phyloP scores from a whole-genome alignment of 495 filamentous ascomycete species.

The Friedmanniomyces endolithicus region DNA sequence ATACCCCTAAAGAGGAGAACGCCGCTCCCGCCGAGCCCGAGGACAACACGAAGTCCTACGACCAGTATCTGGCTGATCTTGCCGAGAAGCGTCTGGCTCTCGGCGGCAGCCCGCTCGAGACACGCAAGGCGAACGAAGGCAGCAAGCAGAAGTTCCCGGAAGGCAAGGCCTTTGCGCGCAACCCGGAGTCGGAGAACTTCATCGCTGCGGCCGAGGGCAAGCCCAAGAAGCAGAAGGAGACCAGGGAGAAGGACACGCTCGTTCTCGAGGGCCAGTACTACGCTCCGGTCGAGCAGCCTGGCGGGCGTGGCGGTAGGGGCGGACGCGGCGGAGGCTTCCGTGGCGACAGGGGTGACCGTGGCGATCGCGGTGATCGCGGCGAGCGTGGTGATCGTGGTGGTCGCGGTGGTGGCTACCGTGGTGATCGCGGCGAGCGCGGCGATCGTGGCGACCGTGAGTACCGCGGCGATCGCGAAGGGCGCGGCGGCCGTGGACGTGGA shows the following conservation, averaged over 20 bases:
- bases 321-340: conserved; percentile 27
- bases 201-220: conserved; percentile 66
- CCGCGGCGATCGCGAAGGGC: conserved; percentile 20
- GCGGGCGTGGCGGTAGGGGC: conserved; percentile 29
- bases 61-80: conserved; percentile 76
- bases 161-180: conserved; percentile 64
- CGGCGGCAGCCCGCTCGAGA: conserved; percentile 43
- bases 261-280: conserved; percentile 56
- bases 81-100: conserved; percentile 72
- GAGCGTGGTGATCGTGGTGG: conserved; percentile 21
- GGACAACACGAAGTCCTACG: conserved; percentile 78
- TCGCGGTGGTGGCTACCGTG: conserved; percentile 27
- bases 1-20: no score
- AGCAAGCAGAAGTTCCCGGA: conserved; percentile 79
- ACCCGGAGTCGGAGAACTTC: conserved; percentile 60
- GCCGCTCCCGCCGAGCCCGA: conserved; percentile 48
- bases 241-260: conserved; percentile 80
- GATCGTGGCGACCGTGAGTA: conserved; percentile 29
- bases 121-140: conserved; percentile 86
- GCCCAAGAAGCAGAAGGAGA: conserved; percentile 78
- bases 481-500: conserved; percentile 31
- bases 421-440: conserved; percentile 26
- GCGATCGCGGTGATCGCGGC: conserved; percentile 32
- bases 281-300: conserved; percentile 25
- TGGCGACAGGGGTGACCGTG: conserved; percentile 22